Conservation (phyloP, 805 yeast species). For the Starmerella sirachaensis region DNA sequence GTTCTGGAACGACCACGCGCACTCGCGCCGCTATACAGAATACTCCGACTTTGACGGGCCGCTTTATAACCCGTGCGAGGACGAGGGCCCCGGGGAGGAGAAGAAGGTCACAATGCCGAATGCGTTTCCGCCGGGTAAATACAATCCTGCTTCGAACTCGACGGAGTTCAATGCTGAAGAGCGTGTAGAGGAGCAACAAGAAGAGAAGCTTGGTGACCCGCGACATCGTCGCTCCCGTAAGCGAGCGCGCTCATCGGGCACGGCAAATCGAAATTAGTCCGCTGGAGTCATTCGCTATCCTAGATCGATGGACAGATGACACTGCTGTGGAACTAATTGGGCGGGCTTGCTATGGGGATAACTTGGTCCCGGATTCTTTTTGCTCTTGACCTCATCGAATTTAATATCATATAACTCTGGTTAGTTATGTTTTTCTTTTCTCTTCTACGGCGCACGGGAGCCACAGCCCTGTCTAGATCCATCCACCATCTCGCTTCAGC, state of each 20-base stretch:
- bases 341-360: too few species aligned
- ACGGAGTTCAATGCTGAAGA: conserved; percentile 14
- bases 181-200: conserved; percentile 14
- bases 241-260: background rate
- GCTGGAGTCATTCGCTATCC: too few species aligned
- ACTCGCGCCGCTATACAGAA: background rate
- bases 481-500: too few species aligned
- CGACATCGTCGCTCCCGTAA: background rate
- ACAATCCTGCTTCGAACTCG: conserved; percentile 12
- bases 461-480: too few species aligned
- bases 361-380: too few species aligned
- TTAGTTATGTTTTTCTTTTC: too few species aligned
- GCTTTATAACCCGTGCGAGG: conserved; percentile 15
- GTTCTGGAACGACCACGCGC: conserved; percentile 8
- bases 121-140: conserved; percentile 16
- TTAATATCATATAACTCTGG: too few species aligned
- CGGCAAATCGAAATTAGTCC: too few species aligned
- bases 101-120: conserved; percentile 13
- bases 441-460: too few species aligned
- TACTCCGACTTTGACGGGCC: conserved; percentile 1
- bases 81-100: background rate
- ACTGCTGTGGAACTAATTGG: too few species aligned
- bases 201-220: conserved; percentile 7
- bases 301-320: too few species aligned
- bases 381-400: too few species aligned